A percentile compares a stretch with the other conserved stretches of the same genome.
Conservation (phyloP, 129 eudicot genomes). For the Lonicera japonica region DNA sequence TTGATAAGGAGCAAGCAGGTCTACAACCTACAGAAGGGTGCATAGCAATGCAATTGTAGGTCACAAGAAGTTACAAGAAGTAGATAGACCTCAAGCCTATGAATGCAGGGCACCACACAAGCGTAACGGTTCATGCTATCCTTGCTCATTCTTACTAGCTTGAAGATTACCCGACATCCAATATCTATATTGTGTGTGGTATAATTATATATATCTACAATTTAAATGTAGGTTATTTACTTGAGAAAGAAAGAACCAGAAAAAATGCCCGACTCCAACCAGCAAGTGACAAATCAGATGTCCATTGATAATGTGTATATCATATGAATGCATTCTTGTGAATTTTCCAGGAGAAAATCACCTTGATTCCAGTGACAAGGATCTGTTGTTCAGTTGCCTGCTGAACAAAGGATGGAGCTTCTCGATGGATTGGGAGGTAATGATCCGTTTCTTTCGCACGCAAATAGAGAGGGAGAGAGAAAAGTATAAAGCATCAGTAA, state of each 20-base stretch:
- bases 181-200: no score
- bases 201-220: no score
- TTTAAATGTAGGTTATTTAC: neutral
- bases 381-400: slow-evolving; percentile 95
- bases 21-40: slow-evolving; percentile 62
- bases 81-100: neutral
- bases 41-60: slow-evolving; percentile 5
- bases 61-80: neutral
- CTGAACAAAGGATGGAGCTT: slow-evolving; percentile 86
- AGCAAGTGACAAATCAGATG: slow-evolving; percentile 4
- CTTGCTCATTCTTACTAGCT: no score
- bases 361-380: slow-evolving; percentile 96
- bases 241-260: neutral
- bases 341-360: slow-evolving; percentile 12
- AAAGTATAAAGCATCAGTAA: neutral
- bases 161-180: no score
- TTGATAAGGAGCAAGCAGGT: slow-evolving; percentile 97
- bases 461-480: slow-evolving; percentile 4
- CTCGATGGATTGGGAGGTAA: slow-evolving; percentile 90
- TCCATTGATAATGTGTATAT: neutral
- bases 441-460: slow-evolving; percentile 68
- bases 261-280: neutral
- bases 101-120: no score
- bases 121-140: no score
- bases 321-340: neutral